phyloP scores from a whole-genome alignment of 2,329 filamentous ascomycete species.

The Aspergillus awamori region DNA sequence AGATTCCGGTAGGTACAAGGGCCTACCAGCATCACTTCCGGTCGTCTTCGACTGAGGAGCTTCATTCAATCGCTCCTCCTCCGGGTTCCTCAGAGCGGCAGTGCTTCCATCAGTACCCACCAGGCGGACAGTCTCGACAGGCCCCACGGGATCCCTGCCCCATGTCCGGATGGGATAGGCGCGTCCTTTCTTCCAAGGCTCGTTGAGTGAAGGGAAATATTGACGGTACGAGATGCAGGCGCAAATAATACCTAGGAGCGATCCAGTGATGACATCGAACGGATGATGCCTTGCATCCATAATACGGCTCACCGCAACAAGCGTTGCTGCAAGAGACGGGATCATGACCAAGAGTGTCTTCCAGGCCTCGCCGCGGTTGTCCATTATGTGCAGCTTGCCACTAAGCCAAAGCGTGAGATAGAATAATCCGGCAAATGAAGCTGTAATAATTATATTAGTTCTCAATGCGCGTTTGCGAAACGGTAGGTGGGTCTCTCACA shows the following conservation, averaged over 20 bases:
- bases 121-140: constrained; percentile 13
- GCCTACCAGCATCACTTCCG: constrained; percentile 12
- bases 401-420: constrained; percentile 63
- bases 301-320: constrained; percentile 61
- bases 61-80: constrained; percentile 31
- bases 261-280: constrained; percentile 62
- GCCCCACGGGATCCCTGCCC: constrained; percentile 51
- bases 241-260: constrained; percentile 55
- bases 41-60: constrained; percentile 10
- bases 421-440: constrained; percentile 61
- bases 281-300: constrained; percentile 66
- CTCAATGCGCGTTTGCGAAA: neutral
- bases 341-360: constrained; percentile 58
- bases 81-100: constrained; percentile 36
- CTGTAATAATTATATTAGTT: constrained; percentile 36
- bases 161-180: constrained; percentile 62
- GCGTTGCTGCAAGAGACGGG: constrained; percentile 56
- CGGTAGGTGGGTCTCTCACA: constrained; percentile 12
- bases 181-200: constrained; percentile 61
- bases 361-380: constrained; percentile 64
- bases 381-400: constrained; percentile 62
- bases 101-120: constrained; percentile 25
- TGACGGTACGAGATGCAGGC: constrained; percentile 60
- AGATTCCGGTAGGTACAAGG: constrained; percentile 23
- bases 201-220: constrained; percentile 60